Evolutionary conservation across 2,329 filamentous ascomycete species (phyloP), one percentile per base, ranked within the genome.

Genomic region (Acrodontium crateriforme): DNA sequence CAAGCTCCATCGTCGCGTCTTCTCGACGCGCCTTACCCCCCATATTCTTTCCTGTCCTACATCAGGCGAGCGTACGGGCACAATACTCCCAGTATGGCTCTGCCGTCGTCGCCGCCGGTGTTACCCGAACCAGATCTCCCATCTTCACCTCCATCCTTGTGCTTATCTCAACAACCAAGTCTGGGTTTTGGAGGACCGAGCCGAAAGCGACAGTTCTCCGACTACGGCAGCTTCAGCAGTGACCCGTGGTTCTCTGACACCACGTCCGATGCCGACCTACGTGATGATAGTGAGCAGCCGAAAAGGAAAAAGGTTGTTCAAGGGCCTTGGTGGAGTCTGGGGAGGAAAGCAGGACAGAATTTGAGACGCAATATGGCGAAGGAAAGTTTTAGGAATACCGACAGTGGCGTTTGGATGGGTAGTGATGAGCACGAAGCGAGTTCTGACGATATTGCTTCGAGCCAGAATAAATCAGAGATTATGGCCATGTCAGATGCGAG

Each of bases 241-340:
- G 77, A 82, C 43, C 74, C 75, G 3, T 66, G 80, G 15, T 82
- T 82, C 52, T 80, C 74, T 47, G 77, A 82, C 34, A 75, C 80
- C 42, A 42, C 40, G 2, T 49, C 47, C 5, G 75, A 79, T 32
- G 71, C 72, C 3, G 67, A 68, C 2, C 23, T 25, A 9, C 11
- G 29, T 10, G 40, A 39, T 3, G 38, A 78, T 35, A 75, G 76
- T 41, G 79, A 79, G 44, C 56, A 62, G 14, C 62, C 62, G 1
- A 61, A 65, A 37, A 65, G 67, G 35, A 81, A 79, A 56, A 64
- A 62, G 41, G 64, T 69, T 26, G 74, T 76, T 36, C 56, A 70
- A 23, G 77, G 77, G 3, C 65, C 74, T 4, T 82, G 76, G 77
- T 81, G 69, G 49, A 65, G 67, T 52, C 51, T 27, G 41, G 28